These are phyloP conservation scores for Chaetomium strumarium DNA, from an alignment of 2,329 filamentous ascomycete genomes.

Conservation along the genomic window DNA sequence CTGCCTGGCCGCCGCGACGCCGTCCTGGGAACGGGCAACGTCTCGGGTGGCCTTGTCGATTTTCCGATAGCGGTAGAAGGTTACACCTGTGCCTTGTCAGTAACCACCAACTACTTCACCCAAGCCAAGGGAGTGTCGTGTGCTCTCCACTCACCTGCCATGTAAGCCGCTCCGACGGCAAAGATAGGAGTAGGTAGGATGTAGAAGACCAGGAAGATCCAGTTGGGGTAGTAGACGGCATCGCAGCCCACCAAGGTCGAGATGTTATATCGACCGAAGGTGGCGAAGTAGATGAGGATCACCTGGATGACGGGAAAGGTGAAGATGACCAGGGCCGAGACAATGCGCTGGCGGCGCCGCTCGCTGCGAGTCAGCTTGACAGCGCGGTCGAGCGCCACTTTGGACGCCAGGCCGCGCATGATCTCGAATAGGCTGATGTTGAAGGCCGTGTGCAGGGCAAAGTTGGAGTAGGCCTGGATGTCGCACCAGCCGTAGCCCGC, in stretches of 20 bases:
- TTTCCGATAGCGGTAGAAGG: slow-evolving; percentile 43
- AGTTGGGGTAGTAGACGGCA: slow-evolving; percentile 39
- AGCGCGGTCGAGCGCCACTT: slow-evolving; percentile 42
- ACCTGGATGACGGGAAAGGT: slow-evolving; percentile 46
- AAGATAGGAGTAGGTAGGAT: slow-evolving; percentile 41
- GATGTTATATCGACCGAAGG: slow-evolving; percentile 44
- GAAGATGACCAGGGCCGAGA: slow-evolving; percentile 51
- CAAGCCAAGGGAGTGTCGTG: neutral
- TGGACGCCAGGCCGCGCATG: slow-evolving; percentile 47
- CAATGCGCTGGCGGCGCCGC: slow-evolving; percentile 36
- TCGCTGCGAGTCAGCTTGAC: slow-evolving; percentile 37
- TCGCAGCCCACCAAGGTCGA: slow-evolving; percentile 46
- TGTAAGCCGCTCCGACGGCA: slow-evolving; percentile 39
- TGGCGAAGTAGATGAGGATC: slow-evolving; percentile 42
- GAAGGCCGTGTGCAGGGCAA: slow-evolving; percentile 39
- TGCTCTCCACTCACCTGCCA: slow-evolving; percentile 40
- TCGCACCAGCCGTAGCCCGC: slow-evolving; percentile 50
- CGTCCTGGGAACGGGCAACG: slow-evolving; percentile 35
- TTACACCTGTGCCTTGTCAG: slow-evolving; percentile 34
- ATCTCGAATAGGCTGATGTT: slow-evolving; percentile 48
- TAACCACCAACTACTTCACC: too few relatives aligned
- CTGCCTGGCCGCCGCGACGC: slow-evolving; percentile 36
- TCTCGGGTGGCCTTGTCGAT: slow-evolving; percentile 38
- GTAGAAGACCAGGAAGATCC: slow-evolving; percentile 45
- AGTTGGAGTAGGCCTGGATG: slow-evolving; percentile 36